Evolutionary conservation across 2,329 filamentous ascomycete species (phyloP).

Genomic region (Colletotrichum plurivorum): DNA sequence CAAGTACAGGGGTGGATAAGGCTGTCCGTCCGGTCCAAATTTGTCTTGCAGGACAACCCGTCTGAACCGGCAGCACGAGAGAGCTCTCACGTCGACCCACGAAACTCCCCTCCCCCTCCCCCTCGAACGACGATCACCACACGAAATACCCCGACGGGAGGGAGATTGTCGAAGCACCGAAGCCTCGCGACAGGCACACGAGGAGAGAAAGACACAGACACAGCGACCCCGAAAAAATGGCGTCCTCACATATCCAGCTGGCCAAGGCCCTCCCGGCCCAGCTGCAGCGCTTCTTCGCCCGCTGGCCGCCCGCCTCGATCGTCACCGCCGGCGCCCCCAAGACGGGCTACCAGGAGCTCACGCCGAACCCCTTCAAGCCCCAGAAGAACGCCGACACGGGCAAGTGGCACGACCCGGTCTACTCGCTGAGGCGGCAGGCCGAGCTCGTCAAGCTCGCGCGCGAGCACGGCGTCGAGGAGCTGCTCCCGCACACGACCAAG

Average conservation of each 20-base stretch:
- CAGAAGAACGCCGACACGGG: conserved; percentile 84
- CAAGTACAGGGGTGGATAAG: conserved; percentile 36
- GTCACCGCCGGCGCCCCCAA: conserved; percentile 61
- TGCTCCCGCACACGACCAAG: conserved; percentile 84
- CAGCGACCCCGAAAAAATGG: neutral
- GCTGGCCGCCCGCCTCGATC: conserved; percentile 83
- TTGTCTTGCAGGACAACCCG: conserved; percentile 28
- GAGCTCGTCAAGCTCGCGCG: conserved; percentile 90
- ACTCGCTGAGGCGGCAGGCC: conserved; percentile 88
- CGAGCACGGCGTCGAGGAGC: conserved; percentile 82
- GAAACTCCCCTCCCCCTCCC: conserved; percentile 1
- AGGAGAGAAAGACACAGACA: neutral
- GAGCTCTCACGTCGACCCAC: conserved; percentile 11
- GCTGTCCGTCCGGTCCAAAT: conserved; percentile 32
- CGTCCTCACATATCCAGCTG: conserved; percentile 62
- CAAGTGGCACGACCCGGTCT: conserved; percentile 86
- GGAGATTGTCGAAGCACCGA: neutral
- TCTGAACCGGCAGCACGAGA: neutral
- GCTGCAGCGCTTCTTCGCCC: conserved; percentile 88
- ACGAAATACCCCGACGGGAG: conserved; percentile 6
- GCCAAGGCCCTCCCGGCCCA: conserved; percentile 82
- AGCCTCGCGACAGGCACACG: neutral
- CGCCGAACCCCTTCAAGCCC: conserved; percentile 85
- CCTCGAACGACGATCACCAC: conserved; percentile 7
- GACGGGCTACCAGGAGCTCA: conserved; percentile 68